A percentile compares a stretch with the other conserved stretches of the same genome.
Evolutionary conservation across 1,139 yeast genomes (phyloP).

Genomic region (Debaryomyces sp.): DNA sequence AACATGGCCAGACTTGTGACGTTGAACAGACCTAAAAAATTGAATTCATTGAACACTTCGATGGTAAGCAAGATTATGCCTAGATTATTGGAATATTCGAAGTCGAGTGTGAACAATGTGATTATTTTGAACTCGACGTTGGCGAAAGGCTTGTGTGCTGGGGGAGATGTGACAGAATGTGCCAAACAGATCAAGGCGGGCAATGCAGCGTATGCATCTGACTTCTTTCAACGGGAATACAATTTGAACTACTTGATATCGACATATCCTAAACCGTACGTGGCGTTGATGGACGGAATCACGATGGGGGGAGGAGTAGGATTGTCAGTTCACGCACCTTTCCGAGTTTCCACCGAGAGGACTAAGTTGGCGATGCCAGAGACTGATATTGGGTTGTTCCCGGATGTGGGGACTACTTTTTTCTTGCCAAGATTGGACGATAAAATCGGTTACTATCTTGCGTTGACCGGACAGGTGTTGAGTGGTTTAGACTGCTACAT

Average conservation of each 20-base stretch:
- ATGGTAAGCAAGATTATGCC: constrained; percentile 81
- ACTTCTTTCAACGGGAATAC: constrained; percentile 81
- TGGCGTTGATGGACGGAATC: constrained; percentile 86
- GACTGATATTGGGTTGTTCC: constrained; percentile 94
- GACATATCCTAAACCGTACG: constrained; percentile 81
- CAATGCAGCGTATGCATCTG: constrained; percentile 56
- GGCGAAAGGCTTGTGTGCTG: constrained; percentile 74
- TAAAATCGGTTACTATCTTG: constrained; percentile 80
- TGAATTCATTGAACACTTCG: constrained; percentile 79
- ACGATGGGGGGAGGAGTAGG: constrained; percentile 99
- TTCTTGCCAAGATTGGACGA: constrained; percentile 84
- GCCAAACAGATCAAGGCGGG: constrained; percentile 54
- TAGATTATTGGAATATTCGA: constrained; percentile 74
- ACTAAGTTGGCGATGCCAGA: constrained; percentile 98
- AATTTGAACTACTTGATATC: constrained; percentile 78
- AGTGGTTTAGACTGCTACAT: constrained; percentile 78
- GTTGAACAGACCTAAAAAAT: constrained; percentile 78
- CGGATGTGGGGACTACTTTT: constrained; percentile 94
- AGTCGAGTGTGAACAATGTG: constrained; percentile 64
- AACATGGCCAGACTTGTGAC: constrained; percentile 75
- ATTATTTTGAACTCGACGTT: constrained; percentile 73
- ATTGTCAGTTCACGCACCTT: constrained; percentile 87
- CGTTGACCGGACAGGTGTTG: constrained; percentile 81
- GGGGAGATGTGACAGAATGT: constrained; percentile 90
- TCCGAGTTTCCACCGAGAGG: constrained; percentile 87